A percentile compares a stretch with the other conserved stretches of the same genome.
Conservation (phyloP, 257 asterid species). For the Echites panduratus region DNA sequence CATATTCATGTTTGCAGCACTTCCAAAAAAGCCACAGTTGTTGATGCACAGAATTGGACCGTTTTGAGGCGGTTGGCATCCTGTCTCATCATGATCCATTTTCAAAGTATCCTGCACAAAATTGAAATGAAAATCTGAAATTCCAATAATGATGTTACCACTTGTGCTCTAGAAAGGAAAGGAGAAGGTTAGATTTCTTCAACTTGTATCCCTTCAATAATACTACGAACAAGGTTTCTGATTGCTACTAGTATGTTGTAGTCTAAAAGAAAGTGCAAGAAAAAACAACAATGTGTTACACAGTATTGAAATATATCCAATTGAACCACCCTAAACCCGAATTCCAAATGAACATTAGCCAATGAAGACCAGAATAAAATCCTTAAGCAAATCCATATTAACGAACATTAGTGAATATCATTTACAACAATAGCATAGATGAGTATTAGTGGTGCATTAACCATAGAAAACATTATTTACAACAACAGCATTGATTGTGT, state of each 20-base stretch:
- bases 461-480: no score
- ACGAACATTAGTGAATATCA: not conserved
- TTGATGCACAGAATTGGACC: slow-evolving; percentile 33
- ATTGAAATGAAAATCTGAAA: not conserved
- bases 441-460: not conserved
- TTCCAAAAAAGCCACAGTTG: slow-evolving; percentile 39
- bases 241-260: not conserved
- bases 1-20: slow-evolving; percentile 36
- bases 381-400: not conserved
- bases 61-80: slow-evolving; percentile 33
- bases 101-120: not conserved
- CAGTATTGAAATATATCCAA: not conserved
- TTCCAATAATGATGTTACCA: not conserved
- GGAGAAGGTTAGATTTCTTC: not conserved
- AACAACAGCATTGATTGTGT: not conserved
- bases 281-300: not conserved
- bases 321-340: not conserved
- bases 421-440: not conserved
- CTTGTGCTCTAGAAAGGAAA: not conserved
- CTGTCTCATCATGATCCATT: slow-evolving; percentile 27
- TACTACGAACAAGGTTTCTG: not conserved
- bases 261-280: not conserved
- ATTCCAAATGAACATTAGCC: not conserved
- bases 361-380: not conserved
- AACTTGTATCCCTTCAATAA: no score